Evolutionary conservation across 805 yeast species (phyloP).

Genomic region (Candida argentea): DNA sequence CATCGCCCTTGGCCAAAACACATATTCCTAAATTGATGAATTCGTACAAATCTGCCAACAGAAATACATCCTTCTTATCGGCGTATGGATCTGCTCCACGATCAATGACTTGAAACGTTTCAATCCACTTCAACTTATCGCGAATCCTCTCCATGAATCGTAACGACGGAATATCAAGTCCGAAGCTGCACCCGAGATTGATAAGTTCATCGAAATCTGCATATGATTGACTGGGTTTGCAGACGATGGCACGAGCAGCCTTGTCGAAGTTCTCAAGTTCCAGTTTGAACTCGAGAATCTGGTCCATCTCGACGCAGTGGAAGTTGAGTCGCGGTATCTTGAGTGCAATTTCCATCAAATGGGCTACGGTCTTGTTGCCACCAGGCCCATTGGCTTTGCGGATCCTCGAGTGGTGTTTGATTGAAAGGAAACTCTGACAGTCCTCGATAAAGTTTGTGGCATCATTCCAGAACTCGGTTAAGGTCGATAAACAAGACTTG

Average conservation of each 20-base stretch:
- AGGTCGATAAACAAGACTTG: conserved; percentile 13
- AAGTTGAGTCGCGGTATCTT: conserved; percentile 43
- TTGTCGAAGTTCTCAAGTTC: conserved; percentile 44
- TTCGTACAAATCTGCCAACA: conserved; percentile 16
- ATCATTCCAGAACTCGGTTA: conserved; percentile 32
- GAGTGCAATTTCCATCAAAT: conserved; percentile 29
- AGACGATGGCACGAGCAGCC: conserved; percentile 30
- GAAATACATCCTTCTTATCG: conserved; percentile 25
- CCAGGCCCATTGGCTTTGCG: conserved; percentile 18
- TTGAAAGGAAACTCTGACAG: conserved; percentile 43
- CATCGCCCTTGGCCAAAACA: conserved; percentile 13
- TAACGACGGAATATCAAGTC: conserved; percentile 42
- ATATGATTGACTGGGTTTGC: conserved; percentile 20
- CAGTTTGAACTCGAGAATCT: conserved; percentile 39
- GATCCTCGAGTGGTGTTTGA: conserved; percentile 42
- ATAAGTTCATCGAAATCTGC: conserved; percentile 45
- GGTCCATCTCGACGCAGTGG: conserved; percentile 49
- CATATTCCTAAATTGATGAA: conserved; percentile 20
- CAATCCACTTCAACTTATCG: conserved; percentile 25
- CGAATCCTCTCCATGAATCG: conserved; percentile 26
- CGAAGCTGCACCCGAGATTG: conserved; percentile 49
- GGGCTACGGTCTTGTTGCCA: conserved; percentile 12
- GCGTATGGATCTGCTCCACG: conserved; percentile 31
- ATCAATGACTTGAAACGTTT: conserved; percentile 19
- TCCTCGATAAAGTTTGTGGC: conserved; percentile 45